Base-by-base conservation (phyloP, 495 filamentous ascomycete genomes). In the Penicillium lividum region DNA sequence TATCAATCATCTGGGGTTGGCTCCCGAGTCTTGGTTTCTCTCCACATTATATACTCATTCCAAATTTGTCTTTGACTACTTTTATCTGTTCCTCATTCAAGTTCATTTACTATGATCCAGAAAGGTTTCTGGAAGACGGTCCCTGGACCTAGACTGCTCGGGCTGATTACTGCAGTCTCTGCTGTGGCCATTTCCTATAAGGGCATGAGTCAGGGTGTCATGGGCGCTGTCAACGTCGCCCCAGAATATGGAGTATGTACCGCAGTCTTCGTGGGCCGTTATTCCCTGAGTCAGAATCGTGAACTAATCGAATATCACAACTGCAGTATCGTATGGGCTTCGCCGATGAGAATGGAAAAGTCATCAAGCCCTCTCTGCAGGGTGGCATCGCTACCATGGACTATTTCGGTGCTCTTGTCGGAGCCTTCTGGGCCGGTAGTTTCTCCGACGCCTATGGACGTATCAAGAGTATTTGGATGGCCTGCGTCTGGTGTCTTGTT, bases 351-450 rank as follows among this genome's bases (percentile, higher is more conserved):
- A 72, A 77, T 58, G 72, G 74, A 11, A 74, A 66, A 0, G 66
- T 77, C 30, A 77, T 71, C 4, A 57, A 76, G 56, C 69, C 69
- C 40, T 73, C 66, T 5, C 70, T 73, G 42, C 67, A 75, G 58
- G 78, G 80, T 13, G 80, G 81, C 16, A 78, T 83, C 30, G 79
- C 81, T 16, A 78, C 78, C 29, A 72, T 80, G 1, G 84, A 85
- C 61, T 84, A 85, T 54, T 68, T 83, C 33, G 81, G 82, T 1
- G 78, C 76, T 15, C 78, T 85, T 49, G 74, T 82, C 40, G 82
- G 80, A 25, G 79, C 81, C 67, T 80, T 80, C 65, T 65, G 73
- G 18, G 79, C 74, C 45, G 80, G 80, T 18, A 83, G 76, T 64
- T 65, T 80, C 45, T 80, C 79, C 40, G 82, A 85, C 62, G 73